Conservation (phyloP, 1,139 yeast genomes). For the Candida freyschussii region DNA sequence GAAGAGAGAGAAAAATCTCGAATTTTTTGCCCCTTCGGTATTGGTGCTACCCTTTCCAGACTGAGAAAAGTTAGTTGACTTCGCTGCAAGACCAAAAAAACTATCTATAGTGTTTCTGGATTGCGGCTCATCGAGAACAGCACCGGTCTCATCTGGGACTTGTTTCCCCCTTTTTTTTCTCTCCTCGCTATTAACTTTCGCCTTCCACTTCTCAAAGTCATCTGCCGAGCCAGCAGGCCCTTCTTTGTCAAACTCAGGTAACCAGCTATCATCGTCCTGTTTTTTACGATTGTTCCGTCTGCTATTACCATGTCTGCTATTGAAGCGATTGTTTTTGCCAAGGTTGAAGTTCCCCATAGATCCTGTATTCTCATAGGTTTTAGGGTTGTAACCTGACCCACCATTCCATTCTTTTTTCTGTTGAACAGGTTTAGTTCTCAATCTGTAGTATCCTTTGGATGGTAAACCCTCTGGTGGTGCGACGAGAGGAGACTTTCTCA, state of each 20-base stretch:
- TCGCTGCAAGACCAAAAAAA: conserved; percentile 40
- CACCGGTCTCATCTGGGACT: conserved; percentile 21
- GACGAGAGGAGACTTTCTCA: conserved; percentile 13
- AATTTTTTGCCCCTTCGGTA: conserved; percentile 30
- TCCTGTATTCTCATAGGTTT: conserved; percentile 24
- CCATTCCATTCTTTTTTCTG: conserved; percentile 10
- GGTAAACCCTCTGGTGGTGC: conserved; percentile 20
- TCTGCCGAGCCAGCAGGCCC: conserved; percentile 48
- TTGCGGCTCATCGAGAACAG: conserved; percentile 7
- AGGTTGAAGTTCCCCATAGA: conserved; percentile 26
- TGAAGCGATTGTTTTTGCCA: conserved; percentile 13
- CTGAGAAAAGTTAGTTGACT: conserved; percentile 8
- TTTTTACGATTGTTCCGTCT: conserved; percentile 18
- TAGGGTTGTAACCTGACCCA: conserved; percentile 9
- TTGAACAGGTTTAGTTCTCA: conserved; percentile 13
- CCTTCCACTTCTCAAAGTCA: conserved; percentile 71
- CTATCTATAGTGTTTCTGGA: conserved; percentile 46
- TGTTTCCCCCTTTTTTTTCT: conserved; percentile 46
- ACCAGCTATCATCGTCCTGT: conserved; percentile 43
- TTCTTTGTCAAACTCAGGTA: conserved; percentile 34
- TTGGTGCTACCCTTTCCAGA: conserved; percentile 2
- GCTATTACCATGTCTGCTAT: conserved; percentile 18
- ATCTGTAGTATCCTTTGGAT: conserved; percentile 20
- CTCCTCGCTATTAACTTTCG: conserved; percentile 54
- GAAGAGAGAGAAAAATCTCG: conserved; percentile 47